These are phyloP conservation scores for Linum lewisii DNA, from an alignment of 345 rosid genomes.

Conservation along the genomic window DNA sequence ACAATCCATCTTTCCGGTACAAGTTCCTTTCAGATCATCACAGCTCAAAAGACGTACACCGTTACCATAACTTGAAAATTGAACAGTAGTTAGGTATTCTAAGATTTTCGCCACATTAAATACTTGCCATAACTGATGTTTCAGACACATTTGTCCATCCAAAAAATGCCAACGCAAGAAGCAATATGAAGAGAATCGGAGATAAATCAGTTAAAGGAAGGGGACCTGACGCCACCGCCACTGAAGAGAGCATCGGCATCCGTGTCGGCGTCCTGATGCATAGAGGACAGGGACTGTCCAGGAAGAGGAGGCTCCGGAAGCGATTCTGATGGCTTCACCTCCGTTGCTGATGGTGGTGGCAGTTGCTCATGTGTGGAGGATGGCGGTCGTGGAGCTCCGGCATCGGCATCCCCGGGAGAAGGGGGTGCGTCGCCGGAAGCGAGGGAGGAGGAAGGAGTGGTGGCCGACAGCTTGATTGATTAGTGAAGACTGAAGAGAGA, in stretches of 20 bases:
- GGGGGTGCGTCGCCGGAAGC: neutral
- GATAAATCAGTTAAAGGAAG: no score
- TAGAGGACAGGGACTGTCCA: no score
- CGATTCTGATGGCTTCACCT: no score
- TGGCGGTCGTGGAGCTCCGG: constrained; percentile 2
- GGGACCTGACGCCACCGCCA: constrained; percentile 45
- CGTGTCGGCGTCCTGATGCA: neutral
- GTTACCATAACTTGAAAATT: no score
- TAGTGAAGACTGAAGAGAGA: neutral
- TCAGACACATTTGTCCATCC: no score
- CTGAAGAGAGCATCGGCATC: constrained; percentile 31
- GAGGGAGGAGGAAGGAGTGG: neutral
- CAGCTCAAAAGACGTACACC: no score
- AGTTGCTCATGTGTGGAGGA: neutral
- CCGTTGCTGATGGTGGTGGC: neutral
- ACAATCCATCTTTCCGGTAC: no score
- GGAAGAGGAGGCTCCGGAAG: no score
- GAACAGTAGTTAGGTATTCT: no score
- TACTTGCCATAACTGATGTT: no score
- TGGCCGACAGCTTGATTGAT: neutral
- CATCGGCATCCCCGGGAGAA: constrained; percentile 1
- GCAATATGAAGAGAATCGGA: neutral
- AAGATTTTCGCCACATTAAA: no score
- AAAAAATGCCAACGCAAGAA: neutral
- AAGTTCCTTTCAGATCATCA: no score